These are phyloP conservation scores for Lepidium aucheri DNA, from an alignment of 345 rosid genomes.

Conservation along the genomic window DNA sequence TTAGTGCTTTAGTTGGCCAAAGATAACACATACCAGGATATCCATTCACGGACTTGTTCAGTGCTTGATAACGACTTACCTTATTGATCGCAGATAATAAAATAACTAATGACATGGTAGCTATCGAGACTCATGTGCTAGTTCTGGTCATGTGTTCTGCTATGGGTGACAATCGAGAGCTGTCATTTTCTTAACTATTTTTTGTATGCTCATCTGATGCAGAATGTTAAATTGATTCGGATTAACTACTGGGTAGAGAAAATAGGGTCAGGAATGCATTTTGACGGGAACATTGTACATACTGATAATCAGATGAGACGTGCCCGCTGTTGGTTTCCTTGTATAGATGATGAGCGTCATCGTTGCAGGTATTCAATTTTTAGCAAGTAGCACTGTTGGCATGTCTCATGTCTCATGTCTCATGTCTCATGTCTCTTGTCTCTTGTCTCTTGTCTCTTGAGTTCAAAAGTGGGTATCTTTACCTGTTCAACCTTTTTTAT, in stretches of 20 bases:
- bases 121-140: not conserved
- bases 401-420: not conserved
- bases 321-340: slow-evolving; percentile 97
- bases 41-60: not conserved
- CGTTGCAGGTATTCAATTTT: slow-evolving; percentile 55
- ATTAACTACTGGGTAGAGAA: slow-evolving; percentile 89
- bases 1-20: not conserved
- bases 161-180: not conserved
- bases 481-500: not conserved
- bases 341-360: slow-evolving; percentile 73
- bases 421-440: too few species aligned
- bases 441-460: slow-evolving; percentile 14
- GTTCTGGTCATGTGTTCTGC: not conserved
- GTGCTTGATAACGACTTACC: not conserved
- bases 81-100: not conserved
- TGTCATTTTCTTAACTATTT: not conserved
- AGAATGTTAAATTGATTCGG: slow-evolving; percentile 89
- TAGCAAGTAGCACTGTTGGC: not conserved
- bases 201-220: slow-evolving; percentile 33
- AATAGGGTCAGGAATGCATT: slow-evolving; percentile 84
- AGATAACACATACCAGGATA: not conserved
- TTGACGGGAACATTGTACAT: slow-evolving; percentile 62
- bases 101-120: slow-evolving; percentile 2
- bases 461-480: not conserved
- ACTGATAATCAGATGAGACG: slow-evolving; percentile 90